Evolutionary conservation across 176 grass and related monocot species (phyloP), one percentile per base, ranked within the genome.

Genomic region (Carex scoparia): DNA sequence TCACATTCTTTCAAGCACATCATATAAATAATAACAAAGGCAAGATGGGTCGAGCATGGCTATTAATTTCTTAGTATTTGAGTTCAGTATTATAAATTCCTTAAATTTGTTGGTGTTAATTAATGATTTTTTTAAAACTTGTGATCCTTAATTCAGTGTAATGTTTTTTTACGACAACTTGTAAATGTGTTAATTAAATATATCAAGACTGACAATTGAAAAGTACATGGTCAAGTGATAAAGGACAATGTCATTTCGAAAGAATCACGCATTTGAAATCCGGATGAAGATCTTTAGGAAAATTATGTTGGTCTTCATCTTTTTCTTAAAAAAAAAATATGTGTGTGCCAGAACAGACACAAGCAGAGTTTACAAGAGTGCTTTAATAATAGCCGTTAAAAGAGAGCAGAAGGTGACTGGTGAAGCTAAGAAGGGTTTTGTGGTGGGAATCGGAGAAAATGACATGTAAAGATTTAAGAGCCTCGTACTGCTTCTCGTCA

Each of bases 331-430:
- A 23, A 23, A 23, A 23, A 23, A 23, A 23, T 35, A 37, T 4
- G 4, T 37, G 4, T 37, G 4, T 37, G 35, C 4, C 6, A 19
- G 66, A 69, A 69, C 16, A 32, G 32, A 67, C 12, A 38, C 2
- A 69, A 35, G 66, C 13, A 5, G 33, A 69, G 7, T 69, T 44
- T 70, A 14, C 31, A 70, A 44, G 68, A n/a, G 35, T 44, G 68
- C 6, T 70, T 40, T 37, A 70, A 70, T 70, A 70, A 70, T 44
- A 70, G 68, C 68, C 68, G 68, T 70, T 44, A 70, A 70, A 70
- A 44, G 35, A 40, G 37, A n/a, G 37, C 15, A 42, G 68, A 71
- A 7, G 19, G 68, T 18, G 68, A 71, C 18, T 3, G 37, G 68
- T 46, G 68, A 71, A 44, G 68, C 42, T 71, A 71, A 46, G 19